Evolutionary conservation across 495 filamentous ascomycete species (phyloP), one percentile per base, ranked within the genome.

Genomic region (Xylaria castorea): DNA sequence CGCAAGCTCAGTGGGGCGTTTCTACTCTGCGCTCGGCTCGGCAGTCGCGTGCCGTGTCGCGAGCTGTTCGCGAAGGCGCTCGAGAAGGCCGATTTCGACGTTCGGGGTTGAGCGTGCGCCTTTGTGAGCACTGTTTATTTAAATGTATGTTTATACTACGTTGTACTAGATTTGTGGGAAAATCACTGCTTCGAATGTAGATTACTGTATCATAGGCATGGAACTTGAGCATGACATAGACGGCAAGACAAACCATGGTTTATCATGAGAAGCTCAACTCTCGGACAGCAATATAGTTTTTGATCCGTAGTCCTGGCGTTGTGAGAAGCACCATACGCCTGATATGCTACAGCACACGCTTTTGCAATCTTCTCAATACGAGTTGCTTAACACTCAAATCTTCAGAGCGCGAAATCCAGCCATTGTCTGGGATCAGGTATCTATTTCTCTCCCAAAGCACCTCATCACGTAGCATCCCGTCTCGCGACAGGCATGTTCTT

Each of bases 1-100:
- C 88, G 96, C 73, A 99, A 99, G 82, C 80, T 99, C 62, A 98
- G 96, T 80, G 96, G 96, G 3, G 96, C 97, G 0, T 99, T 99
- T 76, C 81, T 99, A 80, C 85, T 99, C 66, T 98, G 95, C 83
- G 96, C 96, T 0, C 88, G 89, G 74, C 76, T 99, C 70, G 94
- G 94, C 20, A 97, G 94, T 77, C 83, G 89, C 67, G 94, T 98
- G 6, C 82, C 83, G 72, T 97, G 96, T 77, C 89, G 91, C 76
- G 90, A 93, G 71, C 81, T 99, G 81, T 98, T 99, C 82, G 85
- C 85, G 68, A 84, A 87, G 62, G 91, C 92, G 27, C 78, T 95
- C 66, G 73, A 80, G 69, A 89, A 85, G 77, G 81, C 80, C 5
- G 84, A 84, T 72, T 61, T 65, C n/a, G 40, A 60, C n/a, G 62